A percentile compares a stretch with the other conserved stretches of the same genome.
Evolutionary conservation across 495 filamentous ascomycete species (phyloP).

Genomic region (Elasticomyces elasticus): DNA sequence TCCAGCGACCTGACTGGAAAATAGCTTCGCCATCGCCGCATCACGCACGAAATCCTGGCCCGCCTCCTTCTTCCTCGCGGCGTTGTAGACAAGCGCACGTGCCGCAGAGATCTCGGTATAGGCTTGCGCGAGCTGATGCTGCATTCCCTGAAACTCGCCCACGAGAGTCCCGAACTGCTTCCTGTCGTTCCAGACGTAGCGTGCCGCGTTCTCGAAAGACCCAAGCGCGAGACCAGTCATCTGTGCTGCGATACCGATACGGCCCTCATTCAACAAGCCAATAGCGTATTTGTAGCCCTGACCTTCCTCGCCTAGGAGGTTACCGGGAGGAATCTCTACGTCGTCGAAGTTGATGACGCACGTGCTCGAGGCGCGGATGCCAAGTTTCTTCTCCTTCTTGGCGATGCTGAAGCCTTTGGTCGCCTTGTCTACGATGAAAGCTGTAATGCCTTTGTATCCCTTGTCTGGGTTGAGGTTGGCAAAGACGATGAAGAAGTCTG

Average conservation of each 20-base stretch:
- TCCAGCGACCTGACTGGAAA: slow-evolving; percentile 83
- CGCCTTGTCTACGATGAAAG: slow-evolving; percentile 87
- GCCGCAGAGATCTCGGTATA: slow-evolving; percentile 90
- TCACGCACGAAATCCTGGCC: slow-evolving; percentile 90
- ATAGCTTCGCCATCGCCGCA: slow-evolving; percentile 97
- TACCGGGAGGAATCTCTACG: slow-evolving; percentile 76
- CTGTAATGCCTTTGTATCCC: slow-evolving; percentile 92
- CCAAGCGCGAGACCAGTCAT: slow-evolving; percentile 96
- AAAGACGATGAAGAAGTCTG: slow-evolving; percentile 94
- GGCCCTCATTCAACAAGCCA: slow-evolving; percentile 87
- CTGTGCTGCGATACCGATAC: slow-evolving; percentile 95
- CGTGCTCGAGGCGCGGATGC: slow-evolving; percentile 88
- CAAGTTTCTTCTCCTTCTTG: slow-evolving; percentile 99
- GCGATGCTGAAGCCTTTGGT: slow-evolving; percentile 86
- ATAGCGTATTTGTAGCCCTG: slow-evolving; percentile 98
- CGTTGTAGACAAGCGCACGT: slow-evolving; percentile 88
- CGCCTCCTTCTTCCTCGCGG: slow-evolving; percentile 94
- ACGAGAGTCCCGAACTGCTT: slow-evolving; percentile 91
- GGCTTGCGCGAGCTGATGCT: slow-evolving; percentile 94
- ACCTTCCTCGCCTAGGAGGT: slow-evolving; percentile 78
- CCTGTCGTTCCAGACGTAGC: slow-evolving; percentile 92
- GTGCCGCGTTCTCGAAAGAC: slow-evolving; percentile 89
- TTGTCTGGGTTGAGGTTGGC: slow-evolving; percentile 79
- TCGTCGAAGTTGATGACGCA: slow-evolving; percentile 98
- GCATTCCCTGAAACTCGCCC: slow-evolving; percentile 97